These are phyloP conservation scores for Trichoderma koningiopsis DNA, from an alignment of 2,329 filamentous ascomycete species.

Conservation along the genomic window DNA sequence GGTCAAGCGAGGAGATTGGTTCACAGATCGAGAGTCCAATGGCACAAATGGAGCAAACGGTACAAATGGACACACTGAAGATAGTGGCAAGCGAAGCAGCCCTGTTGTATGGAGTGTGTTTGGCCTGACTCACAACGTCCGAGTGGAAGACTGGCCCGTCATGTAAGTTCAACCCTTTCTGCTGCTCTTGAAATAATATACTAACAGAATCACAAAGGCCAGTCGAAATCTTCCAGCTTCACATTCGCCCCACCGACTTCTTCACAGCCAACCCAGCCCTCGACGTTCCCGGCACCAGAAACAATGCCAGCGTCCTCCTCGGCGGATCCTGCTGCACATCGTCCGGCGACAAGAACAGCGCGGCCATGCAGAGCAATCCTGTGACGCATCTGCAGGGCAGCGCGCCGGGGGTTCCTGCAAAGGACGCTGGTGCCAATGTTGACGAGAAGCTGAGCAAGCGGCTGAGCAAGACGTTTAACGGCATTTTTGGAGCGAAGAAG, in stretches of 20 bases:
- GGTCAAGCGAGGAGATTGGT: constrained; percentile 51
- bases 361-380: constrained; percentile 34
- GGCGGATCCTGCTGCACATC: constrained; percentile 38
- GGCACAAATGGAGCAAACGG: constrained; percentile 11
- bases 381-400: constrained; percentile 39
- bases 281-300: constrained; percentile 44
- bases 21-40: constrained; percentile 35
- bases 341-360: constrained; percentile 9
- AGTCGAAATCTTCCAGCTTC: constrained; percentile 51
- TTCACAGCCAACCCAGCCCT: constrained; percentile 51
- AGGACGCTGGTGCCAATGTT: constrained; percentile 30
- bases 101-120: constrained; percentile 52
- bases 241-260: constrained; percentile 47
- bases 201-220: constrained; percentile 42
- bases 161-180: constrained; percentile 44
- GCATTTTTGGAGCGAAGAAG: constrained; percentile 13
- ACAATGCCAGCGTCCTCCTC: constrained; percentile 47
- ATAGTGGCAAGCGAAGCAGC: constrained; percentile 33
- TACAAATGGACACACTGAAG: constrained; percentile 8
- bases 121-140: constrained; percentile 51
- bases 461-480: constrained; percentile 5
- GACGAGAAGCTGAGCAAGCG: constrained; percentile 18
- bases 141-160: constrained; percentile 54
- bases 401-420: constrained; percentile 28
- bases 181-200: not conserved